Base-by-base conservation (phyloP, 305 asterid genomes). In the Fraxinus nigra region DNA sequence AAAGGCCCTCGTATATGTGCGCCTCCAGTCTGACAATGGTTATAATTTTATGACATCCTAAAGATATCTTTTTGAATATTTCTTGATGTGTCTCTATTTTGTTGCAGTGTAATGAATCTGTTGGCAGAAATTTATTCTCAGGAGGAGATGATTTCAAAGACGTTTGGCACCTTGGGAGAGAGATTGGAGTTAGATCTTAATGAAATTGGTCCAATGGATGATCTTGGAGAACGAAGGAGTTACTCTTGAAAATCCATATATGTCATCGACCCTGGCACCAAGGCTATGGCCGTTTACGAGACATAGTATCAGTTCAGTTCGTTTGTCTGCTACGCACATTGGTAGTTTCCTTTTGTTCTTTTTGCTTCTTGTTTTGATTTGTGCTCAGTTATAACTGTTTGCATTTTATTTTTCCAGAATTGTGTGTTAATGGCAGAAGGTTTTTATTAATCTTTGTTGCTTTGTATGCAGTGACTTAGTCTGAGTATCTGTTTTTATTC, bases 221-320 rank as follows among this genome's bases (percentile, higher is more conserved):
- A 92, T 79, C 83, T 80, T 84, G 95, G 88, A 82, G 97, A 86
- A 88, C 93, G 96, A 83, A 79, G 80, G 51, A 85, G 88, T 85
- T 91, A 35, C 94, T 86, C 90, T 89, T 7, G 98, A 91, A 82
- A 94, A 90, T 88, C 98, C 95, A 30, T 86, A 89, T 82, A 88
- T 89, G 91, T 86, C 94, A 76, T 91, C 99, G 73, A 92, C 91
- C 78, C 85, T 94, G 86, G 98, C 99, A 18, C 99, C 99, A 35
- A 87, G 99, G 82, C 85, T 96, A 83, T 96, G 98, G 99, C 99
- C 98, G 13, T 96, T 96, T 87, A 96, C 93, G 98, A 93, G 99
- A 79, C 99, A 94, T 82, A 93, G 93, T 81, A 96, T 96, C 89
- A 89, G 95, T 77, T 96, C 99, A 74, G 99, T 96, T 80, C 95